Conservation (phyloP, 148 eudicot genomes). For the Hydrangea macrophylla region DNA sequence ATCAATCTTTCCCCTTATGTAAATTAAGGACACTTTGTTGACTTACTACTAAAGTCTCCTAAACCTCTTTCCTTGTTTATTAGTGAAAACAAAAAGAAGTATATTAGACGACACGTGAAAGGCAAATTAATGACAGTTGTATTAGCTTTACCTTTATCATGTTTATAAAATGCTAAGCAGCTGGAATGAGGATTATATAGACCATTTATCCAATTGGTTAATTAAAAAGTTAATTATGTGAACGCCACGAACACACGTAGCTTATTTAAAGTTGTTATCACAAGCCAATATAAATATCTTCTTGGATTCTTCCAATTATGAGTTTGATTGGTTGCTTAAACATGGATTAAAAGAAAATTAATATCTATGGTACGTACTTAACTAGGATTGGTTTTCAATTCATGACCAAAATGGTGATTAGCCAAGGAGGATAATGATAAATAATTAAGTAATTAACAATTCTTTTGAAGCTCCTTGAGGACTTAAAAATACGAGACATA, state of each 20-base stretch:
- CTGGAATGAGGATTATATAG: background rate
- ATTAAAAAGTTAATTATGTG: background rate
- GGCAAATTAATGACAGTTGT: conserved; percentile 5
- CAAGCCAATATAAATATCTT: background rate
- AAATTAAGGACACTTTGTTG: conserved; percentile 15
- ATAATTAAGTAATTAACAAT: too few relatives aligned
- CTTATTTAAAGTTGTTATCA: background rate
- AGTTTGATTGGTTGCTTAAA: conserved; percentile 9
- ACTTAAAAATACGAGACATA: too few relatives aligned
- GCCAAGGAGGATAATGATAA: too few relatives aligned
- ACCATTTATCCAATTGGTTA: background rate
- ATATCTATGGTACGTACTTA: too few relatives aligned
- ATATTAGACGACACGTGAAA: background rate
- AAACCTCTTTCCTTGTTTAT: conserved; percentile 8
- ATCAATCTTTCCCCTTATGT: background rate
- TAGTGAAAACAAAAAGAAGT: conserved; percentile 10
- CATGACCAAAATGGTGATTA: too few relatives aligned
- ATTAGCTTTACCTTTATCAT: background rate
- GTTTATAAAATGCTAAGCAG: conserved; percentile 13
- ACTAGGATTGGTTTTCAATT: too few relatives aligned
- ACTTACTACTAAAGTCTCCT: conserved; percentile 6
- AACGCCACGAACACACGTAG: conserved; percentile 9
- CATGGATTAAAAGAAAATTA: background rate
- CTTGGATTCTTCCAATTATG: conserved; percentile 9
- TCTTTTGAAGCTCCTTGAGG: too few relatives aligned